A percentile compares a stretch with the other conserved stretches of the same genome.
These are phyloP conservation scores for Geotrichum australiense DNA, from an alignment of 1,139 yeast species.

Conservation along the genomic window DNA sequence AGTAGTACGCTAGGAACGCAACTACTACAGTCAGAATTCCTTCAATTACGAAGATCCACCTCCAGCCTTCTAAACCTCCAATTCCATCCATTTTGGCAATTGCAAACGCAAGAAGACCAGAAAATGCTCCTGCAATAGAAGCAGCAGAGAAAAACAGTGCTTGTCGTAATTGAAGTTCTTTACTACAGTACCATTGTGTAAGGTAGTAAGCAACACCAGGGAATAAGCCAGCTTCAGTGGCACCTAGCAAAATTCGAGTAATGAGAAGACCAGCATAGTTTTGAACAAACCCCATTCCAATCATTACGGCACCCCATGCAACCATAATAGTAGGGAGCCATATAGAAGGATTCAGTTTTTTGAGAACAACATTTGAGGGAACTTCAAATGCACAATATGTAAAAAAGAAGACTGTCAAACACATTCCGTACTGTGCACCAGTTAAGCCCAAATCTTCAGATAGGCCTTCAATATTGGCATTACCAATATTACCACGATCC, in stretches of 20 bases:
- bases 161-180: conserved; percentile 47
- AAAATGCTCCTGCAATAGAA: conserved; percentile 47
- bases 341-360: conserved; percentile 25
- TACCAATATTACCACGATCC: conserved; percentile 55
- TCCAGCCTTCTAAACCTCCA: conserved; percentile 16
- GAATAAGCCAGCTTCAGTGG: conserved; percentile 16
- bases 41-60: conserved; percentile 16
- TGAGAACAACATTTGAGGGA: conserved; percentile 42
- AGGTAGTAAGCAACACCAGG: conserved; percentile 33
- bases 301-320: conserved; percentile 49
- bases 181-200: conserved; percentile 32
- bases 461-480: conserved; percentile 54
- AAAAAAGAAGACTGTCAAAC: conserved; percentile 50
- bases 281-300: conserved; percentile 53
- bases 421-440: conserved; percentile 46
- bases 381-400: conserved; percentile 51
- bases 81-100: conserved; percentile 37
- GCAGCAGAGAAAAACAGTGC: conserved; percentile 50
- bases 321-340: conserved; percentile 51
- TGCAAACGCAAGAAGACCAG: conserved; percentile 37
- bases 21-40: conserved; percentile 30
- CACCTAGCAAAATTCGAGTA: conserved; percentile 39
- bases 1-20: conserved; percentile 31
- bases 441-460: conserved; percentile 44
- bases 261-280: conserved; percentile 43